Evolutionary conservation across 495 filamentous ascomycete species (phyloP).

Genomic region (Aspergillus mulundensis): DNA sequence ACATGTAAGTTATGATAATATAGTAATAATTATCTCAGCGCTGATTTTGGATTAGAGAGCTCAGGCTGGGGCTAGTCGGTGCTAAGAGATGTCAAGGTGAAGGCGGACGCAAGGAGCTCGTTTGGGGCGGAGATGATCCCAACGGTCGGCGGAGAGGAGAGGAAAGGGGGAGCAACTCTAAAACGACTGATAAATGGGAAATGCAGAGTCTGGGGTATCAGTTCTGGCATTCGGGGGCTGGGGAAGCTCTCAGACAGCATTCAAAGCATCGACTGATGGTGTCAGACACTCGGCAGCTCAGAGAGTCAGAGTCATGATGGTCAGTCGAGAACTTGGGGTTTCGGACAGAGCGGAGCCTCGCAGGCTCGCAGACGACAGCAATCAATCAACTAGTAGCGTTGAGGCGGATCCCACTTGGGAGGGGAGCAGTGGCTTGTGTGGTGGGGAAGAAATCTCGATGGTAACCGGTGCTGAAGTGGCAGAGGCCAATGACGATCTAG

Average conservation of each 20-base stretch:
- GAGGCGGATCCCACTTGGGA: constrained; percentile 14
- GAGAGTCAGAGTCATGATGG: constrained; percentile 6
- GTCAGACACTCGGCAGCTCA: neutral
- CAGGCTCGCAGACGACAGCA: constrained; percentile 16
- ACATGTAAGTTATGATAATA: neutral
- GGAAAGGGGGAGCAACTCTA: constrained; percentile 5
- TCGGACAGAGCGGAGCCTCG: constrained; percentile 21
- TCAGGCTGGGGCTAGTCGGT: neutral
- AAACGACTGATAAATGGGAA: neutral
- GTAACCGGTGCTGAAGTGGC: constrained; percentile 1
- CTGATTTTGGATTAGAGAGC: neutral
- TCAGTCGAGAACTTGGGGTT: constrained; percentile 1
- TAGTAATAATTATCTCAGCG: neutral
- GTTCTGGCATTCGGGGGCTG: neutral
- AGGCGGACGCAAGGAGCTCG: constrained; percentile 12
- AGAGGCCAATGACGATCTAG: neutral
- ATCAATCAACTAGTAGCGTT: constrained; percentile 9
- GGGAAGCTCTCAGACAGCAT: neutral
- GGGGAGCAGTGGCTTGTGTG: constrained; percentile 9
- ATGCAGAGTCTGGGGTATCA: constrained; percentile 12
- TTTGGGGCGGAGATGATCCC: constrained; percentile 15
- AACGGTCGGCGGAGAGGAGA: constrained; percentile 15
- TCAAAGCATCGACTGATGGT: neutral
- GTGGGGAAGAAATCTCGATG: neutral
- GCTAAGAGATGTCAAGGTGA: constrained; percentile 1